phyloP scores from a whole-genome alignment of 495 filamentous ascomycete genomes.

The Aspergillus mulundensis region DNA sequence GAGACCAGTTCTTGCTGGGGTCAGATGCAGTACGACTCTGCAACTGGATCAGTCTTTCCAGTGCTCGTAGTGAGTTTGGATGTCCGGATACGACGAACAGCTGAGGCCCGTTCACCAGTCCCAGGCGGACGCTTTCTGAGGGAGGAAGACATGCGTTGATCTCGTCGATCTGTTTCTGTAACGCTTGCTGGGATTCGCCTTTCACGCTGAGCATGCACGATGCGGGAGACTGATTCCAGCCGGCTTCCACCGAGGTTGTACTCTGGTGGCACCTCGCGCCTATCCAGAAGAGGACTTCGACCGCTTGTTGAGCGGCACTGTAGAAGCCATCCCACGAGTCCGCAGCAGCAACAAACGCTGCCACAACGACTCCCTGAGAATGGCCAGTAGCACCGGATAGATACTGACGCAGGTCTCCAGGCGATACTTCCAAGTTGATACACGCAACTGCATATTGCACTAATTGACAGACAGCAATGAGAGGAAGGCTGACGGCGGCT shows the following conservation, averaged over 20 bases:
- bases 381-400: constrained; percentile 88
- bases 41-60: neutral
- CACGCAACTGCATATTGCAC: neutral
- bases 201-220: neutral
- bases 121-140: neutral
- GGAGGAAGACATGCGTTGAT: neutral
- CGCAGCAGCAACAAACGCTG: constrained; percentile 80
- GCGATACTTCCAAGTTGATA: neutral
- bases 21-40: constrained; percentile 72
- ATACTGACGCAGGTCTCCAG: constrained; percentile 39
- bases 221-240: no score
- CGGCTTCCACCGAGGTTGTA: no score
- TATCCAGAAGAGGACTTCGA: neutral
- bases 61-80: neutral
- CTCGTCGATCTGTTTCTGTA: neutral
- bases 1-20: constrained; percentile 90
- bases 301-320: constrained; percentile 45
- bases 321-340: constrained; percentile 86
- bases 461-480: neutral
- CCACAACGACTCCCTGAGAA: constrained; percentile 93
- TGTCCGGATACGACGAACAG: neutral
- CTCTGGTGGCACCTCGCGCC: neutral
- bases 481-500: neutral
- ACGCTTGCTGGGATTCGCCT: neutral
- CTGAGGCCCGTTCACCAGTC: neutral